A percentile compares a stretch with the other conserved stretches of the same genome.
Conservation (phyloP, 805 yeast species). For the Candida ovalis region DNA sequence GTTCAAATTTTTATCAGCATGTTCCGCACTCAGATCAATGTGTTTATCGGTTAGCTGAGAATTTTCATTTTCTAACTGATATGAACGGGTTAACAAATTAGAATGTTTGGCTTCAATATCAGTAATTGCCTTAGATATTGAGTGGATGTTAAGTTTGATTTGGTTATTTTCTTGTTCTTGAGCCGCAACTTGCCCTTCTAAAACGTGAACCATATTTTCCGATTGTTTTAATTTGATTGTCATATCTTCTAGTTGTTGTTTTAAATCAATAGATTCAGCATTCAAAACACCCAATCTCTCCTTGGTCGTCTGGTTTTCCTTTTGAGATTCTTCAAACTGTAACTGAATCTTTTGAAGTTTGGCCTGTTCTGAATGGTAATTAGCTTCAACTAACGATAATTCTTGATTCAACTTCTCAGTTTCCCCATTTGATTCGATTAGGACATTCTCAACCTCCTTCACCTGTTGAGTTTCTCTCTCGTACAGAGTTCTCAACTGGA, state of each 20-base stretch:
- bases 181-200: constrained; percentile 65
- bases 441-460: constrained; percentile 61
- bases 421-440: constrained; percentile 60
- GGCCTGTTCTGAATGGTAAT: constrained; percentile 62
- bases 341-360: constrained; percentile 59
- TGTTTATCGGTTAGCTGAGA: constrained; percentile 36
- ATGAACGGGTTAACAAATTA: constrained; percentile 17
- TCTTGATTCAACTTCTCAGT: constrained; percentile 68
- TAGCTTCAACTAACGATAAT: constrained; percentile 74
- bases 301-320: constrained; percentile 58
- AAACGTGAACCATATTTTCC: constrained; percentile 58
- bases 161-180: constrained; percentile 45
- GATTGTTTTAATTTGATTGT: constrained; percentile 57
- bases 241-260: constrained; percentile 49
- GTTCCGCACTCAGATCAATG: constrained; percentile 29
- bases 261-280: constrained; percentile 59
- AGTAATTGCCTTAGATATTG: constrained; percentile 21
- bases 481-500: constrained; percentile 62
- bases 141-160: constrained; percentile 22
- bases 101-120: constrained; percentile 27
- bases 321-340: constrained; percentile 63
- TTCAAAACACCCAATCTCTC: constrained; percentile 65
- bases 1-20: constrained; percentile 29
- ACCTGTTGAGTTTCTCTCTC: constrained; percentile 77
- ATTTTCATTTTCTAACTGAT: constrained; percentile 35